Percentiles rank a stretch among this genome's conserved stretches.
Conservation (phyloP, 768 basidiomycete species). For the Agaricus sinodeliciosus region DNA sequence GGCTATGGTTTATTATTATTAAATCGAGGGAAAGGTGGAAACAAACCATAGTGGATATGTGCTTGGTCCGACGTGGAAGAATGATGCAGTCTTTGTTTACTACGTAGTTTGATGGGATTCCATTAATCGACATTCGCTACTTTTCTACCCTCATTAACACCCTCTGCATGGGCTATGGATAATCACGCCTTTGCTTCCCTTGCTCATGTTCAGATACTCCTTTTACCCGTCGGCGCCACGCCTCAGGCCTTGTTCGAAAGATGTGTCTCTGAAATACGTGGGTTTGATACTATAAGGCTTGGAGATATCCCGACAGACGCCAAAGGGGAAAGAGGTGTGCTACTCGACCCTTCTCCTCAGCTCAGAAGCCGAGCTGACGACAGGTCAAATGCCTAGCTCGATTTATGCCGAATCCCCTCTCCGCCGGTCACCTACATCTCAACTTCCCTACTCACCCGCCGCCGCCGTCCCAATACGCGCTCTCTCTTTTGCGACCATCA, state of each 20-base stretch:
- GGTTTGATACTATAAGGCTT: conserved; percentile 67
- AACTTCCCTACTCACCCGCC: conserved; percentile 72
- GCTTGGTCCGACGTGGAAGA: background rate
- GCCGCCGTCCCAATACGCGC: conserved; percentile 55
- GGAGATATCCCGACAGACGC: conserved; percentile 78
- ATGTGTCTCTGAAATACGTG: conserved; percentile 68
- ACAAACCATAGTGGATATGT: conserved; percentile 4
- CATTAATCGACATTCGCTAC: background rate
- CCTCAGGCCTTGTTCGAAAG: conserved; percentile 60
- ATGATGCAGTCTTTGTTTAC: background rate
- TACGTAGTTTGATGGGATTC: background rate
- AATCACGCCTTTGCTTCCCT: conserved; percentile 72
- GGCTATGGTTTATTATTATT: background rate
- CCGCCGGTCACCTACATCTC: conserved; percentile 78
- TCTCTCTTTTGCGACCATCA: conserved; percentile 72
- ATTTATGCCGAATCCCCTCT: conserved; percentile 73
- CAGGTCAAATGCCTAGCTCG: conserved; percentile 35
- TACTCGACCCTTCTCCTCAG: background rate
- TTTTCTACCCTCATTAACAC: background rate
- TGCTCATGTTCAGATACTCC: conserved; percentile 78
- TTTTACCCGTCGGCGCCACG: conserved; percentile 82
- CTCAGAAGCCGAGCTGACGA: conserved; percentile 8
- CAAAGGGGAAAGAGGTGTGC: conserved; percentile 69
- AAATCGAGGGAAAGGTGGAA: background rate
- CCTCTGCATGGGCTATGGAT: conserved; percentile 42